Evolutionary conservation across 2,329 filamentous ascomycete genomes (phyloP).

Genomic region (Arthrinium phaeospermum): DNA sequence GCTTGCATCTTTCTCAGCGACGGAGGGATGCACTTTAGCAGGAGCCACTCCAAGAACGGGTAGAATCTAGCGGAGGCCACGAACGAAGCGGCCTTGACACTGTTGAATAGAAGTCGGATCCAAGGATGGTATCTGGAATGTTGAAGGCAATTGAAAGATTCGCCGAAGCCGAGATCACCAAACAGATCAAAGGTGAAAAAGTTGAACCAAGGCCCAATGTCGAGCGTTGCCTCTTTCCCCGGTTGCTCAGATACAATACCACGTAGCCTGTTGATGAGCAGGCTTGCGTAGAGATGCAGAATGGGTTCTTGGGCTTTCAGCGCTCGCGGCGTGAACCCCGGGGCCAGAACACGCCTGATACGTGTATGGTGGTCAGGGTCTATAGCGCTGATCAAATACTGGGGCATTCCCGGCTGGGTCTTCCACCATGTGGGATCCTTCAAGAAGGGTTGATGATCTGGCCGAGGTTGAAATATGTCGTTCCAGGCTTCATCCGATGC

Average conservation of each 20-base stretch:
- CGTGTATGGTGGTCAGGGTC: constrained; percentile 31
- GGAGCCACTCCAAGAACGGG: constrained; percentile 28
- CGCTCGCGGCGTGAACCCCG: constrained; percentile 32
- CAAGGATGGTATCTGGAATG: constrained; percentile 35
- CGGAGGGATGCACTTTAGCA: constrained; percentile 28
- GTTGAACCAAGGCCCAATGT: constrained; percentile 33
- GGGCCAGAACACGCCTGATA: constrained; percentile 33
- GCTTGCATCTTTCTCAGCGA: constrained; percentile 30
- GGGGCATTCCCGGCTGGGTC: constrained; percentile 29
- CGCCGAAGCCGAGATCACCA: constrained; percentile 41
- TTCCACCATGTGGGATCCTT: constrained; percentile 39
- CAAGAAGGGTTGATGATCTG: constrained; percentile 29
- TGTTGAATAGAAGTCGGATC: constrained; percentile 34
- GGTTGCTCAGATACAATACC: constrained; percentile 1
- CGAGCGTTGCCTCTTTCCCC: constrained; percentile 18
- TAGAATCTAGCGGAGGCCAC: constrained; percentile 32
- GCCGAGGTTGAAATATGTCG: constrained; percentile 30
- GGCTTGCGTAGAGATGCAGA: constrained; percentile 35
- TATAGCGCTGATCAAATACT: constrained; percentile 36
- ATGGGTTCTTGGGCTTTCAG: constrained; percentile 37
- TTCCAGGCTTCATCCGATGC: constrained; percentile 28
- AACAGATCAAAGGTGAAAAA: constrained; percentile 46
- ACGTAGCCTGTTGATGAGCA: constrained; percentile 31
- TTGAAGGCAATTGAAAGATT: constrained; percentile 38
- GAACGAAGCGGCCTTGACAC: constrained; percentile 29